phyloP scores from a whole-genome alignment of 371 early-diverging fungal species.

The Haplosporangium sp. region DNA sequence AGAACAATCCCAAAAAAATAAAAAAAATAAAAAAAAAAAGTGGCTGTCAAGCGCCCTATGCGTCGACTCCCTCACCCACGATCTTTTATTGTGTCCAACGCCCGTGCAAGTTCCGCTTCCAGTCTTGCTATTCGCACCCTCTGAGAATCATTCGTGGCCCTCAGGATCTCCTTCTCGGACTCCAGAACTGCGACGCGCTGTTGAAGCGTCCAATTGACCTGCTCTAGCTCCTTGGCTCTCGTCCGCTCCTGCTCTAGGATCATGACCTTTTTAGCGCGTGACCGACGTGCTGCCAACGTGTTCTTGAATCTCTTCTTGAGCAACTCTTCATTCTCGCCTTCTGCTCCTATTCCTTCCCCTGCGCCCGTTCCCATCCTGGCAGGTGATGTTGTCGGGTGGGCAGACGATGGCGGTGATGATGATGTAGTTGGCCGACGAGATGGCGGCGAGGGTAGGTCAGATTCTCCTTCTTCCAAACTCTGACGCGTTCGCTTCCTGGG shows the following conservation, averaged over 20 bases:
- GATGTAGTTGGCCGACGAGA: too few species aligned
- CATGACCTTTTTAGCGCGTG: conserved; percentile 12
- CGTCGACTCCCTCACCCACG: background rate
- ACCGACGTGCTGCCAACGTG: conserved; percentile 8
- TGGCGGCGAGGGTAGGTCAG: too few species aligned
- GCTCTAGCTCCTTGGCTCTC: conserved; percentile 4
- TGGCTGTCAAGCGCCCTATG: too few species aligned
- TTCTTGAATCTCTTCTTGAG: conserved; percentile 6
- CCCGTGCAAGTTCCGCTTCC: conserved; percentile 5
- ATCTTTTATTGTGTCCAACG: conserved; percentile 4
- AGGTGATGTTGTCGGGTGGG: too few species aligned
- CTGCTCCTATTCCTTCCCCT: background rate
- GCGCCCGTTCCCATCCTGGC: background rate
- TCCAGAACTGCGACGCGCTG: conserved; percentile 1
- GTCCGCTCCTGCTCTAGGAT: conserved; percentile 7
- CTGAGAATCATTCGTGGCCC: background rate
- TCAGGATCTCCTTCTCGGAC: background rate
- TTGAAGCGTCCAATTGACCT: conserved; percentile 3
- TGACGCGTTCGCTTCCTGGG: too few species aligned
- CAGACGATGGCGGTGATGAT: too few species aligned
- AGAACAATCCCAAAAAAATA: too few species aligned
- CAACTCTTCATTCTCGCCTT: background rate
- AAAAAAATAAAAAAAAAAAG: too few species aligned
- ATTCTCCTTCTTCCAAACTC: too few species aligned
- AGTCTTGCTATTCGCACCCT: conserved; percentile 1